Evolutionary conservation across 2,329 filamentous ascomycete species (phyloP).

Genomic region (Pestalotiopsis sp.): DNA sequence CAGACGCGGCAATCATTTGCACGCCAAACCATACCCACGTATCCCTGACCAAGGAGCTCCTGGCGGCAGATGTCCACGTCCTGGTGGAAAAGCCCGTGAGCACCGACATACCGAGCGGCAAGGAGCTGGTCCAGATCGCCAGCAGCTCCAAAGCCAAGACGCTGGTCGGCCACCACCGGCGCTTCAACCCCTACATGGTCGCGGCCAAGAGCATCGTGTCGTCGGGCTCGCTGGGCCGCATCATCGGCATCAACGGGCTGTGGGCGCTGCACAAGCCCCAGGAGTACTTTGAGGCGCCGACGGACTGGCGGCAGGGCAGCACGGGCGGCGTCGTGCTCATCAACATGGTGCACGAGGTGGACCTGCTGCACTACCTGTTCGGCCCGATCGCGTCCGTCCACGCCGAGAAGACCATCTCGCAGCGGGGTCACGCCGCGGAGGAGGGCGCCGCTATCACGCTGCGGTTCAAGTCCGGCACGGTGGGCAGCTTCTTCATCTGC

Average conservation of each 20-base stretch:
- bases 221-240: slow-evolving; percentile 42
- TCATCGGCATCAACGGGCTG: slow-evolving; percentile 56
- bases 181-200: slow-evolving; percentile 60
- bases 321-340: slow-evolving; percentile 55
- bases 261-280: slow-evolving; percentile 57
- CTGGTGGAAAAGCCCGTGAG: slow-evolving; percentile 62
- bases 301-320: slow-evolving; percentile 48
- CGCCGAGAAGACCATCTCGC: slow-evolving; percentile 47
- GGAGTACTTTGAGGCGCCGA: slow-evolving; percentile 50
- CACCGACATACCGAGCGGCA: slow-evolving; percentile 39
- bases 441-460: slow-evolving; percentile 59
- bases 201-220: slow-evolving; percentile 49
- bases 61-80: slow-evolving; percentile 51
- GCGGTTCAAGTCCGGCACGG: slow-evolving; percentile 54
- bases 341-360: slow-evolving; percentile 65
- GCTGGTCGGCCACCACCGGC: slow-evolving; percentile 60
- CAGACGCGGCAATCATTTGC: slow-evolving; percentile 59
- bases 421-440: slow-evolving; percentile 51
- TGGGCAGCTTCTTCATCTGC: slow-evolving; percentile 59
- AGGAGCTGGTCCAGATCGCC: slow-evolving; percentile 31
- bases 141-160: slow-evolving; percentile 39
- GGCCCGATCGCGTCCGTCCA: slow-evolving; percentile 54
- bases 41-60: slow-evolving; percentile 48
- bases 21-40: slow-evolving; percentile 64
- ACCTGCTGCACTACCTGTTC: slow-evolving; percentile 59